Conservation (phyloP, 163 green algal species). For the Scenedesmus sp. region DNA sequence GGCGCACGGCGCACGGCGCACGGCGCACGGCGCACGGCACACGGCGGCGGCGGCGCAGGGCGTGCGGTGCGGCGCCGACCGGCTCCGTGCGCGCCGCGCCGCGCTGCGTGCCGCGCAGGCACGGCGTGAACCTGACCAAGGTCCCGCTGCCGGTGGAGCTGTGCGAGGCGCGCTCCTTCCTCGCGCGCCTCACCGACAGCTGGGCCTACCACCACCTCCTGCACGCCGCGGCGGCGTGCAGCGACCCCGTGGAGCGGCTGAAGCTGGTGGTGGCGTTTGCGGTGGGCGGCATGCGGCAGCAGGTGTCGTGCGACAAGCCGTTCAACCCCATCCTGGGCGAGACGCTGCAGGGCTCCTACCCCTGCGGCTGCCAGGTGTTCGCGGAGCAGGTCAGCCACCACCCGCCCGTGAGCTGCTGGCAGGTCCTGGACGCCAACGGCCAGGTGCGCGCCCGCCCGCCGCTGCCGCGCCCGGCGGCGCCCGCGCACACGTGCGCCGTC, state of each 20-base stretch:
- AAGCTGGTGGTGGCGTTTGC: conserved; percentile 44
- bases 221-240: conserved; percentile 35
- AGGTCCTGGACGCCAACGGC: conserved; percentile 10
- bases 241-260: conserved; percentile 36
- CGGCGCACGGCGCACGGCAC: no score
- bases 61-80: no score
- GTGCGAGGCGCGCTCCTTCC: conserved; percentile 34
- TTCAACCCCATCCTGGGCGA: conserved; percentile 91
- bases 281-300: conserved; percentile 39
- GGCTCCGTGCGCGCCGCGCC: no score
- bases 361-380: conserved; percentile 70
- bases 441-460: conserved; percentile 5
- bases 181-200: conserved; percentile 39
- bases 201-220: conserved; percentile 29
- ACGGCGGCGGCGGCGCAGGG: no score
- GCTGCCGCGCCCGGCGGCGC: no score
- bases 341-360: conserved; percentile 79
- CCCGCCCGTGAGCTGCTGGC: conserved; percentile 69
- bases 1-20: no score
- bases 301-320: conserved; percentile 76
- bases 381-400: conserved; percentile 90
- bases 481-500: no score
- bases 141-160: conserved; percentile 43
- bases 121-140: conserved; percentile 46
- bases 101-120: neutral